These are phyloP conservation scores for Talaromyces amestolkiae DNA, from an alignment of 2,329 filamentous ascomycete species.

Conservation along the genomic window DNA sequence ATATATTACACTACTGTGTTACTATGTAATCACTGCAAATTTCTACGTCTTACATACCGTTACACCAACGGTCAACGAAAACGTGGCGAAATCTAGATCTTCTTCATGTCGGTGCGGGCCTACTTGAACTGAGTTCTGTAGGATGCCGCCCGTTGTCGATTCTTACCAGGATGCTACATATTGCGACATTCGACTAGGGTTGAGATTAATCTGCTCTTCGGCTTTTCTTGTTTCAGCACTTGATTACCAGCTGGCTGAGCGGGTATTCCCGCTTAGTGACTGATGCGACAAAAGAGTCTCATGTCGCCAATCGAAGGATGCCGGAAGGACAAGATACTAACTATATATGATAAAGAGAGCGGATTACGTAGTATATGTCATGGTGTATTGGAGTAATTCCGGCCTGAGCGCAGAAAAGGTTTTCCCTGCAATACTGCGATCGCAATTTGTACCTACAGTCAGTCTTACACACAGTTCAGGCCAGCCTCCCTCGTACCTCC, in stretches of 20 bases:
- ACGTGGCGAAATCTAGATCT: slow-evolving; percentile 7
- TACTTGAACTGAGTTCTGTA: background rate
- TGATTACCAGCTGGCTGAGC: background rate
- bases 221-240: background rate
- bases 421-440: background rate
- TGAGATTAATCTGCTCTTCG: background rate
- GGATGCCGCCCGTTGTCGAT: background rate
- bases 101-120: background rate
- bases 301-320: background rate
- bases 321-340: background rate
- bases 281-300: background rate
- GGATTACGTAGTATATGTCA: background rate
- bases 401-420: background rate
- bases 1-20: background rate
- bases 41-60: background rate
- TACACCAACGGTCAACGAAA: slow-evolving; percentile 3
- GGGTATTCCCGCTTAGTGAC: background rate
- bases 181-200: background rate
- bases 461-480: background rate
- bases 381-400: slow-evolving; percentile 7
- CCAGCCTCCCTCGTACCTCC: background rate
- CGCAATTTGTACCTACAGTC: background rate
- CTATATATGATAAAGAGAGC: background rate
- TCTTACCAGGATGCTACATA: background rate
- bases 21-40: background rate